Evolutionary conservation across 192 early-diverging fungal genomes (phyloP).

Genomic region (Backusella australiensis): DNA sequence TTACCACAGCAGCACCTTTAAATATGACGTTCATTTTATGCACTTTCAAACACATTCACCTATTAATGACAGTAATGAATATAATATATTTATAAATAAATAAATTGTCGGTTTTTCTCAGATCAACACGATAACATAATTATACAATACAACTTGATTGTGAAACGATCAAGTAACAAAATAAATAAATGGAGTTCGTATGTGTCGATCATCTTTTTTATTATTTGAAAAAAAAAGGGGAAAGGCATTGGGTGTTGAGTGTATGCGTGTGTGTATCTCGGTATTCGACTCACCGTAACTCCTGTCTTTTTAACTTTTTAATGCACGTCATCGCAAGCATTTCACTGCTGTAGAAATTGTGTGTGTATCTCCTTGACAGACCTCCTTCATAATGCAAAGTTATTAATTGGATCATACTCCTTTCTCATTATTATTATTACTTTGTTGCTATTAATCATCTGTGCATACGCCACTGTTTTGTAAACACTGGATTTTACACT

Average conservation of each 20-base stretch:
- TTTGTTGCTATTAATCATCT: neutral
- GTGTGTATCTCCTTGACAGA: neutral
- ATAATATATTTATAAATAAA: neutral
- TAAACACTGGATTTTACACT: neutral
- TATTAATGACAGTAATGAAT: neutral
- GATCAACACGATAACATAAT: neutral
- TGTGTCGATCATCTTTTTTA: neutral
- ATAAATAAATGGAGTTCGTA: neutral
- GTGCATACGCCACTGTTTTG: slow-evolving; percentile 3
- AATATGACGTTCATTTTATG: neutral
- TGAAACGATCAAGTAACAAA: neutral
- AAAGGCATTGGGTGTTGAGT: neutral
- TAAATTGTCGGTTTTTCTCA: neutral
- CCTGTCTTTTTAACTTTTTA: neutral
- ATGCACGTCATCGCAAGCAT: neutral
- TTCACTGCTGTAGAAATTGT: neutral
- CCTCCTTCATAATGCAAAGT: slow-evolving; percentile 1
- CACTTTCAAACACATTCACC: neutral
- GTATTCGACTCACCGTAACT: neutral
- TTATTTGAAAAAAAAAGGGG: slow-evolving; percentile 2
- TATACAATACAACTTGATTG: neutral
- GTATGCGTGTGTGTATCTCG: neutral
- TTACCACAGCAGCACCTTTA: neutral
- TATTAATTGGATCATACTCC: neutral
- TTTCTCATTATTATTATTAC: neutral